Evolutionary conservation across 257 asterid genomes (phyloP).

Genomic region (Solanum sparsipilum): DNA sequence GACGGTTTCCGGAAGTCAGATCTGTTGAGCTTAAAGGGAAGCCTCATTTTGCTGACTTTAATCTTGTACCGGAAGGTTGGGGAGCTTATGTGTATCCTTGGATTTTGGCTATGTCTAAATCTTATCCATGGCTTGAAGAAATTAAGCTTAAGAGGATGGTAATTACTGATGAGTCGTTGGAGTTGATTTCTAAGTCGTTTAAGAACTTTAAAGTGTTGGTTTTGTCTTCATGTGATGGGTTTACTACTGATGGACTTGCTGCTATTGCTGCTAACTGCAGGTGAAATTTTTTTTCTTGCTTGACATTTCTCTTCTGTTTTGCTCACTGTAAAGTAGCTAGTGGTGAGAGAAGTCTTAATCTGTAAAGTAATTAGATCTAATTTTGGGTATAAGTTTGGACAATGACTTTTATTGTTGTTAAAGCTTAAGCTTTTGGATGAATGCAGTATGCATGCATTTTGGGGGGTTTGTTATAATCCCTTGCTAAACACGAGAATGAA

Average conservation of each 20-base stretch:
- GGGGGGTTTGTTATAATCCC: background rate
- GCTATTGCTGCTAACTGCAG: conserved; percentile 93
- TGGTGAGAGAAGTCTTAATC: background rate
- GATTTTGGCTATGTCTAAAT: conserved; percentile 55
- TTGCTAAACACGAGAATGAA: background rate
- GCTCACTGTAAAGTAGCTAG: background rate
- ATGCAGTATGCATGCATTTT: background rate
- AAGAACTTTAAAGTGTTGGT: conserved; percentile 72
- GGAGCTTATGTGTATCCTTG: conserved; percentile 71
- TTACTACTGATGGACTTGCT: conserved; percentile 80
- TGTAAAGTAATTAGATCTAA: background rate
- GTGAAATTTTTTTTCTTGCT: conserved; percentile 9
- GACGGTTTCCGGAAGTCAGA: conserved; percentile 69
- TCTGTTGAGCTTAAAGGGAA: conserved; percentile 76
- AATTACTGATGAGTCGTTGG: conserved; percentile 69
- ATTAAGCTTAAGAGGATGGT: conserved; percentile 86
- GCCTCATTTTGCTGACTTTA: conserved; percentile 94
- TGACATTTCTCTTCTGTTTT: background rate
- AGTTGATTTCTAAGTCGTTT: conserved; percentile 63
- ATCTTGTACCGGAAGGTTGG: conserved; percentile 91
- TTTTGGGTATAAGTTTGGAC: background rate
- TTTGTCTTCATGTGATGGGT: conserved; percentile 72
- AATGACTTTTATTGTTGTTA: background rate
- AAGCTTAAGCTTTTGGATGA: background rate
- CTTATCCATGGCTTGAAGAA: conserved; percentile 80